Conservation (phyloP, 2,329 filamentous ascomycete species). For the Calonectria crousiana region DNA sequence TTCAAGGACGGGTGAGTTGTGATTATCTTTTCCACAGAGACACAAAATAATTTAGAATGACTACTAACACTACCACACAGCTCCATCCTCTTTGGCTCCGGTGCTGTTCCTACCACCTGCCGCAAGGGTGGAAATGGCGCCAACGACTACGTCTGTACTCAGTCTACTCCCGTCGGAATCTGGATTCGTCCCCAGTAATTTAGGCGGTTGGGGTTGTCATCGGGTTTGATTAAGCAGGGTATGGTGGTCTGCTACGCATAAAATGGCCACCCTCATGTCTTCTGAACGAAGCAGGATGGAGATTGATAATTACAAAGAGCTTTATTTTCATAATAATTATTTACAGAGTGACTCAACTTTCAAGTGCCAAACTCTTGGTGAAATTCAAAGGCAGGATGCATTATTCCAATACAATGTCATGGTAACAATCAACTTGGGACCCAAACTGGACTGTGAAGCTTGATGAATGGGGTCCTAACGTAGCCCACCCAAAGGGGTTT, state of each 20-base stretch:
- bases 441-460: background rate
- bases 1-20: slow-evolving; percentile 22
- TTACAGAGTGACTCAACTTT: background rate
- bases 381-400: background rate
- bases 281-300: background rate
- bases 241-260: too few relatives aligned
- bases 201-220: too few relatives aligned
- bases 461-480: background rate
- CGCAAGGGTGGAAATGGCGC: slow-evolving; percentile 18
- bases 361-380: background rate
- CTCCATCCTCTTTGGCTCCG: background rate
- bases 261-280: background rate
- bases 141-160: slow-evolving; percentile 23
- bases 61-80: background rate
- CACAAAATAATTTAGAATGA: background rate
- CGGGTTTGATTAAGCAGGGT: background rate
- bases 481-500: background rate
- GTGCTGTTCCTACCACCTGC: slow-evolving; percentile 15
- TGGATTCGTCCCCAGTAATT: background rate
- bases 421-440: background rate
- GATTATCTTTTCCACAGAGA: background rate
- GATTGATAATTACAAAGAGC: background rate
- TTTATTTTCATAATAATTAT: background rate
- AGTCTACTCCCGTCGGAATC: slow-evolving; percentile 23
- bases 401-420: background rate